Base-by-base conservation (phyloP, 441 rosid species). In the Jatropha podagrica region DNA sequence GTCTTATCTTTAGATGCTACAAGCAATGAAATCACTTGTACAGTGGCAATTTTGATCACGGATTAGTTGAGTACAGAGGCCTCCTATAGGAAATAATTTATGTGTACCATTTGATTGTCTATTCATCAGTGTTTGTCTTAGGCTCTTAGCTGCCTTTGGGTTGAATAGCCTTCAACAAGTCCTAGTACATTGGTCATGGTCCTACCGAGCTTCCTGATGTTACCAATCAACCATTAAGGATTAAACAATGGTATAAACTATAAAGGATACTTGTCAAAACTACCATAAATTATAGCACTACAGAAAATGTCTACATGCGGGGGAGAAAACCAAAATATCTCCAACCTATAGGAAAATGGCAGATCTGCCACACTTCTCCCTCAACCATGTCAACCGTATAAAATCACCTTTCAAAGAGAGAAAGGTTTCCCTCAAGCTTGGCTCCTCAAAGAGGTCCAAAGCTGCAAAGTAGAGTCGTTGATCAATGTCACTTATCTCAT, bases 381-480 rank as follows among this genome's bases (percentile, higher is more conserved):
- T 86, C 78, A 94, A 82, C 96, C 98, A 94, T 40, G 79, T 54
- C 65, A 86, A 72, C 74, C 90, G 61, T 12, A 82, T 49, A 71
- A 72, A 80, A 40, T 85, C 74, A 42, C 76, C 81, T 72, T 82
- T 86, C 51, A 90, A 79, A 46, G 89, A 91, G 7, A 92, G 67
- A 73, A 92, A 94, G 0, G 89, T 89, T 84, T 86, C 90, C 75
- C 94, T 82, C 56, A 76, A 62, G 82, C 56, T 76, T 27, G 90
- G 83, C 27, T 82, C 88, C 79, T 88, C 97, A 65, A 92, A 94
- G 71, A 91, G 90, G 71, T 92, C 93, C 72, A 92, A 72, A 41
- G 92, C 93, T 23, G 89, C 85, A 65, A 84, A 85, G 77, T 90
- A 93, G 48, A 90, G 81, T 51, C 72, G 37, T 62, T 86, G 87